phyloP scores from a whole-genome alignment of 1,284 basidiomycete genomes.

The Polyporus tsugae region DNA sequence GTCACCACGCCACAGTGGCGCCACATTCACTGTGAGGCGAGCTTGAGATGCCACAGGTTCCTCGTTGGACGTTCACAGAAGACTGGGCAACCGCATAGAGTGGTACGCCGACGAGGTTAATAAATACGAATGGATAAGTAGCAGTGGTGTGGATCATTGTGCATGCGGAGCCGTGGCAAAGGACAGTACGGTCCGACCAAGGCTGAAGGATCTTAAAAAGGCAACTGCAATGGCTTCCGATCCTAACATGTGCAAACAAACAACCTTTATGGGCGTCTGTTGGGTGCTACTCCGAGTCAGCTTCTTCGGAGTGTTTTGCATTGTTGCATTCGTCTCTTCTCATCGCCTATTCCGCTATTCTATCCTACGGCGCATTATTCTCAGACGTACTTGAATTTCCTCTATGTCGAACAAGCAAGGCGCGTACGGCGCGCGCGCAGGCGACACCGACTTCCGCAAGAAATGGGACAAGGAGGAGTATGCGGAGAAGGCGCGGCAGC shows the following conservation, averaged over 20 bases:
- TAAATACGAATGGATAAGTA: too few relatives aligned
- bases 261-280: not conserved
- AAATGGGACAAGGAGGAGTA: conserved; percentile 92
- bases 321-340: conserved; percentile 1
- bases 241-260: conserved; percentile 25
- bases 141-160: too few relatives aligned
- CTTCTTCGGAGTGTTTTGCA: not conserved
- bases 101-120: too few relatives aligned
- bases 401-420: conserved; percentile 68
- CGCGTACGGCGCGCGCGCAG: conserved; percentile 67
- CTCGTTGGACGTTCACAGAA: too few relatives aligned
- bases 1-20: too few relatives aligned
- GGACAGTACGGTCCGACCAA: too few relatives aligned
- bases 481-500: conserved; percentile 77
- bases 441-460: conserved; percentile 80
- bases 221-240: not conserved
- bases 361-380: not conserved
- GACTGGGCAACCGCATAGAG: too few relatives aligned
- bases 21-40: too few relatives aligned
- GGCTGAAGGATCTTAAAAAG: not conserved
- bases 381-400: not conserved
- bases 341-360: too few relatives aligned
- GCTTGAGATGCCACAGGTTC: too few relatives aligned
- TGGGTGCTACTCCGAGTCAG: not conserved
- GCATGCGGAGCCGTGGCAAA: too few relatives aligned